A percentile compares a stretch with the other conserved stretches of the same genome.
Conservation (phyloP, 148 eudicot genomes). For the Heliamphora exappendiculata region DNA sequence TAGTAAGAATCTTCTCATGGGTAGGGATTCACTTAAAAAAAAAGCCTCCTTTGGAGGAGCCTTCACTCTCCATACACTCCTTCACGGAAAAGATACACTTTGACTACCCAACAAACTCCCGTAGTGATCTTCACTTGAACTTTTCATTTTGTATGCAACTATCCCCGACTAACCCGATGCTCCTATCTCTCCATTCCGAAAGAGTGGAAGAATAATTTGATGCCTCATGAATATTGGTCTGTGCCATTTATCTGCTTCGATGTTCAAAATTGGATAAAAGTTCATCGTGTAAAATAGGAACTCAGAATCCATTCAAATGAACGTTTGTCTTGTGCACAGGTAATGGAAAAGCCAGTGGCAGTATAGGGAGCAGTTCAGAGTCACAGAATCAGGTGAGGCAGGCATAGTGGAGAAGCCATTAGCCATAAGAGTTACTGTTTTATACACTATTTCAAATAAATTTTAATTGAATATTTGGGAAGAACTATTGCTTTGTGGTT, state of each 20-base stretch:
- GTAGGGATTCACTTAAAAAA: no score
- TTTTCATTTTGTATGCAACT: no score
- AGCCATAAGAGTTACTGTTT: not conserved
- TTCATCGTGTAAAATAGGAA: not conserved
- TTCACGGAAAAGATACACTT: no score
- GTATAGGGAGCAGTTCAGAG: not conserved
- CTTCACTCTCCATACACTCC: no score
- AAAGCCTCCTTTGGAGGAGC: no score
- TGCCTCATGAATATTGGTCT: not conserved
- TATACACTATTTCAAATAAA: not conserved
- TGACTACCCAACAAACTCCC: no score
- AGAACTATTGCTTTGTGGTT: not conserved
- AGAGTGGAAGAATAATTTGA: not conserved
- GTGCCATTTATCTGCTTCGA: not conserved
- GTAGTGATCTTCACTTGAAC: no score
- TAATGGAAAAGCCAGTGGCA: not conserved
- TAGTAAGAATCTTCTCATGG: no score
- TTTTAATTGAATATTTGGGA: not conserved
- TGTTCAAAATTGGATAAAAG: not conserved
- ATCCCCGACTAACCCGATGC: no score
- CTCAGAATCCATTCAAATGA: not conserved
- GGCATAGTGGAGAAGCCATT: not conserved
- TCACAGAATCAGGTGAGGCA: slow-evolving; percentile 28
- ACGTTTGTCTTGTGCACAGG: slow-evolving; percentile 5
- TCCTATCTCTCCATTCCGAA: no score